Base-by-base conservation (phyloP, 352 stramenopile species). In the Pythium rishiriense region DNA sequence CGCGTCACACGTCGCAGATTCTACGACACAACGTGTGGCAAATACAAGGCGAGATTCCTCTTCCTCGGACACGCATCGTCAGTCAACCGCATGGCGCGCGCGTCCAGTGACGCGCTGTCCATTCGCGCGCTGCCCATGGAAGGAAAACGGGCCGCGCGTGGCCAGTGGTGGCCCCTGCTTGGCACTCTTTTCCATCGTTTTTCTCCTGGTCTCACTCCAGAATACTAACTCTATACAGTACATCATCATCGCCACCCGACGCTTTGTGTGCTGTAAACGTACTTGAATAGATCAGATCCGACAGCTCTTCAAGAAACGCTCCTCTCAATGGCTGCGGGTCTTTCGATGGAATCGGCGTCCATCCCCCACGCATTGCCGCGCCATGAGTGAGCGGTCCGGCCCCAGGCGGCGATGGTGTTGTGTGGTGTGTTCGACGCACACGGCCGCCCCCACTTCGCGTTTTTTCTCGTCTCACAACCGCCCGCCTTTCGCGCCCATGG, bases 1-100 rank as follows among this genome's bases (percentile, higher is more conserved):
- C 43, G 43, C 19, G 45, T 52, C 45, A 52, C 45, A 52, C 45
- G 45, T 52, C 45, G 46, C 46, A 37, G 46, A 35, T 52, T 51
- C 21, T 25, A 37, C 35, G 9, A 17, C 6, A 14, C 35, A 9
- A 17, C 35, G 6, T 41, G 6, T n/a, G n/a, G n/a, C n/a, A n/a
- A n/a, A n/a, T n/a, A n/a, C n/a, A n/a, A n/a, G n/a, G n/a, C 5
- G 35, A 41, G 35, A 41, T 41, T 41, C 35, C 35, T 10, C 5
- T 35, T 41, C 9, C 35, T 14, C 14, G 31, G 31, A 6, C 35
- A 41, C 35, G 35, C 35, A 41, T 41, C 35, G 35, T 19, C 35
- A 15, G 35, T 41, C 35, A 14, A 41, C 35, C 14, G 35, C 9
- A 2, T 14, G 9, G 35, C 35, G 5, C 6, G 35, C 35, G 35